Evolutionary conservation across 2,329 filamentous ascomycete genomes (phyloP).

Genomic region (Chaetomiaceae sp.): DNA sequence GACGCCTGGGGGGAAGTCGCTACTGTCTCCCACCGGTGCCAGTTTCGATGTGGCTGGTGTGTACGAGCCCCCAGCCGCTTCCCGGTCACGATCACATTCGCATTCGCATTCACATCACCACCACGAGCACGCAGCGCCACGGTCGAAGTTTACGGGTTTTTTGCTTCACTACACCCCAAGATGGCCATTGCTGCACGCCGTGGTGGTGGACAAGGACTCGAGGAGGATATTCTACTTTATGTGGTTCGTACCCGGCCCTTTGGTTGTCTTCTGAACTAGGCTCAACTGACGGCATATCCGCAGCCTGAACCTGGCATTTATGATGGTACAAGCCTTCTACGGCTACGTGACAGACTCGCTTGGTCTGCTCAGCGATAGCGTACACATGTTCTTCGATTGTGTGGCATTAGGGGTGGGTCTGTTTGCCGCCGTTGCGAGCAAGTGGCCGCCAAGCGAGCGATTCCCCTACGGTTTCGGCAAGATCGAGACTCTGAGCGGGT

Average conservation of each 20-base stretch:
- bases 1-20: conserved; percentile 38
- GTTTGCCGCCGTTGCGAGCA: conserved; percentile 88
- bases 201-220: conserved; percentile 87
- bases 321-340: conserved; percentile 91
- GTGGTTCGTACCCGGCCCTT: conserved; percentile 52
- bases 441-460: conserved; percentile 84
- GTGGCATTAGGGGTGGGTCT: conserved; percentile 86
- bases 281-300: conserved; percentile 7
- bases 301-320: conserved; percentile 90
- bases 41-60: conserved; percentile 28
- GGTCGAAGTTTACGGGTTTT: conserved; percentile 67
- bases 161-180: conserved; percentile 65
- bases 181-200: conserved; percentile 77
- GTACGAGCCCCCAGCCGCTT: conserved; percentile 29
- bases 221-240: conserved; percentile 97
- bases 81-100: conserved; percentile 15
- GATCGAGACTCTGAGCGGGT: conserved; percentile 91
- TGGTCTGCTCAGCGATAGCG: conserved; percentile 92
- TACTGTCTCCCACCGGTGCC: conserved; percentile 32
- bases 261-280: neutral
- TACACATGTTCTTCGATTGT: conserved; percentile 99
- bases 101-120: conserved; percentile 13
- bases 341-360: conserved; percentile 90
- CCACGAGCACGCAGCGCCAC: conserved; percentile 39
- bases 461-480: conserved; percentile 97